These are phyloP conservation scores for Torulaspora gathmanii DNA, from an alignment of 805 yeast genomes.

Conservation along the genomic window DNA sequence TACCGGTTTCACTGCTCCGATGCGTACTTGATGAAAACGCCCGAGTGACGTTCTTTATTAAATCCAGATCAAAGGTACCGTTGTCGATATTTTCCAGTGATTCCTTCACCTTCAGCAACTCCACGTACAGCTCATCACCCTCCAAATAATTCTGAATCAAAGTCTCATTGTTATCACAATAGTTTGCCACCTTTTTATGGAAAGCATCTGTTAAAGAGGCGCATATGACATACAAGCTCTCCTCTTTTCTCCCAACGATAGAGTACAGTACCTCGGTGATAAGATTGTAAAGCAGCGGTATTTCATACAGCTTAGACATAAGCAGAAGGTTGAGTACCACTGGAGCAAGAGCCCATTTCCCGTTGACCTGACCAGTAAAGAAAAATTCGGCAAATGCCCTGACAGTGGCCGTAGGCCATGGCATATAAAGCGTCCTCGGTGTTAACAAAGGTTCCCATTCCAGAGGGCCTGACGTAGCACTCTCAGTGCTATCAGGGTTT, in stretches of 20 bases:
- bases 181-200: conserved; percentile 18
- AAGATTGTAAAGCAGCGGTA: conserved; percentile 66
- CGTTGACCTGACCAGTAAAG: conserved; percentile 75
- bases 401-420: conserved; percentile 57
- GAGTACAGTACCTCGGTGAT: conserved; percentile 66
- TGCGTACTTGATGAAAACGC: conserved; percentile 27
- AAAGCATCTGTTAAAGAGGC: conserved; percentile 27
- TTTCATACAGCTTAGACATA: conserved; percentile 59
- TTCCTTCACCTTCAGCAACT: conserved; percentile 48
- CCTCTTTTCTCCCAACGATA: conserved; percentile 63
- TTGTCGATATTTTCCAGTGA: conserved; percentile 59
- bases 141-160: conserved; percentile 22
- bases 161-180: conserved; percentile 26
- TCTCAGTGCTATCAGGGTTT: conserved; percentile 16
- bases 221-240: conserved; percentile 35
- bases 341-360: conserved; percentile 68
- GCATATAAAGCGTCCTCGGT: conserved; percentile 66
- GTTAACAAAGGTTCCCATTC: conserved; percentile 56
- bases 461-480: conserved; percentile 12
- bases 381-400: conserved; percentile 67
- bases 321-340: conserved; percentile 60
- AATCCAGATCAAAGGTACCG: conserved; percentile 54
- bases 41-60: conserved; percentile 47
- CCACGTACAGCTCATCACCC: conserved; percentile 30
- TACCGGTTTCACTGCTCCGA: conserved; percentile 25